These are phyloP conservation scores for Oryza rufipogon DNA, from an alignment of 176 grass and related monocot species.

Conservation along the genomic window DNA sequence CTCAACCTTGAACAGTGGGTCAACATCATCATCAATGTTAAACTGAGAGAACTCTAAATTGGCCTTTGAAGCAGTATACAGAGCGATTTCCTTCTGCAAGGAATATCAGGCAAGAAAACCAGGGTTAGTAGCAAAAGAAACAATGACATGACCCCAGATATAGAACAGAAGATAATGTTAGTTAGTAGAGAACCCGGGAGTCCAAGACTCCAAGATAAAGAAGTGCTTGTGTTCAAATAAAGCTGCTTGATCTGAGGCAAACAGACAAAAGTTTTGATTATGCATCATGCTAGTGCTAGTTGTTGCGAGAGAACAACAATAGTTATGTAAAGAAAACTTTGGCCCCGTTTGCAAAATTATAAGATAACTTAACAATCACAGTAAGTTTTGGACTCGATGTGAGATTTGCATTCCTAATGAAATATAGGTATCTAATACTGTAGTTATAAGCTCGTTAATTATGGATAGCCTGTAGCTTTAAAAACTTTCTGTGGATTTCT, in stretches of 20 bases:
- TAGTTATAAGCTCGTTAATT: not conserved
- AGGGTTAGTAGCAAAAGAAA: conserved; percentile 37
- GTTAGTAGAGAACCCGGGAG: conserved; percentile 13
- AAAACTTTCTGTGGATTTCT: not conserved
- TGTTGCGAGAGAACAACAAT: conserved; percentile 18
- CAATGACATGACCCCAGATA: conserved; percentile 34
- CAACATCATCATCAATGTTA: conserved; percentile 95
- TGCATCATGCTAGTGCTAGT: not conserved
- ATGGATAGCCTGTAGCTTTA: conserved; percentile 3
- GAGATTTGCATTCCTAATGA: not conserved
- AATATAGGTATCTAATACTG: not conserved
- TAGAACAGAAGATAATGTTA: conserved; percentile 2
- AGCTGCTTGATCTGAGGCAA: conserved; percentile 22
- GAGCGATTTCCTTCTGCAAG: conserved; percentile 94
- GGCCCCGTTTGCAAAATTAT: not conserved
- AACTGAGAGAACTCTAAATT: conserved; percentile 98
- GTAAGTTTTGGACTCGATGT: not conserved
- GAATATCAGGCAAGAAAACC: conserved; percentile 34
- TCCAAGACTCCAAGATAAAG: not conserved
- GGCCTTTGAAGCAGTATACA: conserved; percentile 97
- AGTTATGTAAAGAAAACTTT: not conserved
- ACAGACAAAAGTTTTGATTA: not conserved
- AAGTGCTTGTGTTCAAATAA: conserved; percentile 11
- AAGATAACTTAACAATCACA: not conserved
- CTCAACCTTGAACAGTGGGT: conserved; percentile 95